phyloP scores from a whole-genome alignment of 345 rosid genomes.

The Hibiscus trionum region DNA sequence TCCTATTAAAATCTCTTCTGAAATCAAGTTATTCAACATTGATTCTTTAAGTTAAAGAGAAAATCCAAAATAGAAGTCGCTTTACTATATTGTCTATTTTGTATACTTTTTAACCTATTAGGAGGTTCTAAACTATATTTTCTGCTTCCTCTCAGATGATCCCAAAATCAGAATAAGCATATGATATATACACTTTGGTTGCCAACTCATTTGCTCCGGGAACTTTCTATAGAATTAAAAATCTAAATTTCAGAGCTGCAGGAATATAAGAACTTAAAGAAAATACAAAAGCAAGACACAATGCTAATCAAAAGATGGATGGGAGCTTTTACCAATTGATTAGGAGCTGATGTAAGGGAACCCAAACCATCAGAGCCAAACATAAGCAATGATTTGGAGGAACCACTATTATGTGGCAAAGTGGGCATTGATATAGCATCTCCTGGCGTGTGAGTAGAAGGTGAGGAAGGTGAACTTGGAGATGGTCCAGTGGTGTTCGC shows the following conservation, averaged over 20 bases:
- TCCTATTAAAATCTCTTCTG: neutral
- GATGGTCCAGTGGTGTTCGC: slow-evolving; percentile 46
- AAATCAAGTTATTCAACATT: neutral
- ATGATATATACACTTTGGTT: neutral
- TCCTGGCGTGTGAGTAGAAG: slow-evolving; percentile 49
- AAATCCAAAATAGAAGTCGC: neutral
- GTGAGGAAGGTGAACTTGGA: slow-evolving; percentile 50
- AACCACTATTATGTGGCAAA: slow-evolving; percentile 36
- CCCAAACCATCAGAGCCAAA: slow-evolving; percentile 49
- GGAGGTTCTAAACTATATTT: neutral
- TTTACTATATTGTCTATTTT: neutral
- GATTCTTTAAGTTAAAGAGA: neutral
- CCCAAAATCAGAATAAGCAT: neutral
- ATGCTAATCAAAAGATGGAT: neutral
- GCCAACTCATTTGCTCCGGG: neutral
- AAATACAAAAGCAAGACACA: neutral
- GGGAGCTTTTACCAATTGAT: slow-evolving; percentile 33
- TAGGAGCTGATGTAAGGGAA: slow-evolving; percentile 39
- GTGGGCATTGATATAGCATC: slow-evolving; percentile 39
- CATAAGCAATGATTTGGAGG: slow-evolving; percentile 44
- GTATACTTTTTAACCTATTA: neutral
- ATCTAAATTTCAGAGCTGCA: neutral
- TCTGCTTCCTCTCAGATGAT: neutral
- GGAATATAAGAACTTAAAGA: neutral
- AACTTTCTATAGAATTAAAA: neutral